phyloP scores from a whole-genome alignment of 1,284 basidiomycete species.

The Xanthoconium separans region DNA sequence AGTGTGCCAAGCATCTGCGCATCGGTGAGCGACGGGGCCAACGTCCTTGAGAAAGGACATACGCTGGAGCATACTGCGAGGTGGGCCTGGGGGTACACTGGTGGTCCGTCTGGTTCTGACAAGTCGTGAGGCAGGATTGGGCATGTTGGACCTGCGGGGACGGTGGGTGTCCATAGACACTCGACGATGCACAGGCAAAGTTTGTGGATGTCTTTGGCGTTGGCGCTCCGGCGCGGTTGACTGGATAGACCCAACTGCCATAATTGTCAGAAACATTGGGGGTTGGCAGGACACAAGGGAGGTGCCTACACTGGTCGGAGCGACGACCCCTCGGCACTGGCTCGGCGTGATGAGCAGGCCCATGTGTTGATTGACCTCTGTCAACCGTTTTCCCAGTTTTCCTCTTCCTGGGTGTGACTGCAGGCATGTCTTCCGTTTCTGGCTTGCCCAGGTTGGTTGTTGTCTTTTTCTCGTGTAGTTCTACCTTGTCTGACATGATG shows the following conservation, averaged over 20 bases:
- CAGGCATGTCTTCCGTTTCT: conserved; percentile 20
- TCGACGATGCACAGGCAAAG: conserved; percentile 27
- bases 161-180: conserved; percentile 28
- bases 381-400: conserved; percentile 22
- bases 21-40: conserved; percentile 45
- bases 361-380: conserved; percentile 13
- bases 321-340: conserved; percentile 28
- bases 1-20: conserved; percentile 68
- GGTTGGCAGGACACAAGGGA: not conserved
- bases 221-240: conserved; percentile 24
- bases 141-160: conserved; percentile 24
- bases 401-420: conserved; percentile 28
- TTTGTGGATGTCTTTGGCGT: conserved; percentile 27
- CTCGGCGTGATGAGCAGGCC: conserved; percentile 18
- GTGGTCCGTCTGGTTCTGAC: conserved; percentile 22
- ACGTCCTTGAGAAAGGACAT: conserved; percentile 23
- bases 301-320: conserved; percentile 28
- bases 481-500: conserved; percentile 32
- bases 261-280: conserved; percentile 11
- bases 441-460: conserved; percentile 11
- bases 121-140: conserved; percentile 23
- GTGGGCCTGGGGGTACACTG: conserved; percentile 27
- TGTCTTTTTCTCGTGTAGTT: conserved; percentile 23
- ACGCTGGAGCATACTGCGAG: conserved; percentile 53
- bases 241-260: conserved; percentile 24